phyloP scores from a whole-genome alignment of 2,329 filamentous ascomycete species.

The Beauveria medogensis region DNA sequence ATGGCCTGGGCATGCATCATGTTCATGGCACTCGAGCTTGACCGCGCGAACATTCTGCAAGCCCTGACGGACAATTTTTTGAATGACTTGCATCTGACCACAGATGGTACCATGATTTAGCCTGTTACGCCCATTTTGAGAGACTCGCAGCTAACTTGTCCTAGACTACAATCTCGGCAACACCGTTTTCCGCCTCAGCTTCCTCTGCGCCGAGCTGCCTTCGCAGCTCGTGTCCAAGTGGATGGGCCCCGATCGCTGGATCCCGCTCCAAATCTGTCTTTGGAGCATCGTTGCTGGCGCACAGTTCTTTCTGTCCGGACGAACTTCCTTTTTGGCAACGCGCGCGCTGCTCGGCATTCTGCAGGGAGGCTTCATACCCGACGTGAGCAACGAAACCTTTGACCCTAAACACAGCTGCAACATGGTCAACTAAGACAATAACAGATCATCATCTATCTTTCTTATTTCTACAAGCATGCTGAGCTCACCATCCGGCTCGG shows the following conservation, averaged over 20 bases:
- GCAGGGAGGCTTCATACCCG: slow-evolving; percentile 40
- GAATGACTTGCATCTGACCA: slow-evolving; percentile 32
- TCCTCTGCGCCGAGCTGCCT: slow-evolving; percentile 37
- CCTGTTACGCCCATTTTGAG: accelerated
- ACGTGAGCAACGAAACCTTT: slow-evolving; percentile 20
- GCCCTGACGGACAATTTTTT: slow-evolving; percentile 42
- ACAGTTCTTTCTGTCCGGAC: slow-evolving; percentile 35
- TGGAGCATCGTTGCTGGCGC: slow-evolving; percentile 46
- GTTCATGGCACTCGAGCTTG: slow-evolving; percentile 37
- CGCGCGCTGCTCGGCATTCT: slow-evolving; percentile 32
- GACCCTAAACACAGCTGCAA: neutral
- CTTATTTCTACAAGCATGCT: slow-evolving; percentile 66
- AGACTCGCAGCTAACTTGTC: neutral
- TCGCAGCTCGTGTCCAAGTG: slow-evolving; percentile 53
- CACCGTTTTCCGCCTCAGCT: slow-evolving; percentile 24
- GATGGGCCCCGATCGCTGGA: slow-evolving; percentile 51
- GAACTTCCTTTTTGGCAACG: slow-evolving; percentile 30
- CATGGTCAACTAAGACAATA: neutral
- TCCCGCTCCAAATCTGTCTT: slow-evolving; percentile 48
- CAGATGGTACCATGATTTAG: slow-evolving; percentile 23
- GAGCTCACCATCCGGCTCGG: slow-evolving; percentile 60
- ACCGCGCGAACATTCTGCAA: slow-evolving; percentile 38
- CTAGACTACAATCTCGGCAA: slow-evolving; percentile 27
- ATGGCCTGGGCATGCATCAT: slow-evolving; percentile 39
- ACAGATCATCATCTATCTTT: slow-evolving; percentile 55